Conservation (phyloP, 805 yeast species). For the Clavispora santaluciae region DNA sequence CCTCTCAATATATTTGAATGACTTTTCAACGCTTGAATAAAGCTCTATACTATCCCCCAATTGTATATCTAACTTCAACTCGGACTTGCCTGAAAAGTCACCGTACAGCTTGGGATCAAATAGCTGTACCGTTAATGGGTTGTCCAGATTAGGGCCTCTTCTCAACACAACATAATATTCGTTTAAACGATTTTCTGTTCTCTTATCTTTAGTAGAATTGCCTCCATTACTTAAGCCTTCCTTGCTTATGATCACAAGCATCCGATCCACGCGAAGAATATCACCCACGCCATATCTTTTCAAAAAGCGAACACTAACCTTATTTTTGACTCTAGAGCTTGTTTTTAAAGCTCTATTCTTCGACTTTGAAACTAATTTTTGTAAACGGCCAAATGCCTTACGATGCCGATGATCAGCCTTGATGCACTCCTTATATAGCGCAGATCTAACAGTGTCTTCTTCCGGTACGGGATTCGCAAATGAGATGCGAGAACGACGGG, state of each 20-base stretch:
- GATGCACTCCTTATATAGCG: slow-evolving; percentile 8
- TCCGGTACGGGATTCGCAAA: slow-evolving; percentile 24
- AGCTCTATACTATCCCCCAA: slow-evolving; percentile 37
- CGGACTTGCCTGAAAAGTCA: slow-evolving; percentile 19
- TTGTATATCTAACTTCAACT: slow-evolving; percentile 16
- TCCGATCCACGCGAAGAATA: slow-evolving; percentile 58
- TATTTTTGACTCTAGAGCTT: slow-evolving; percentile 16
- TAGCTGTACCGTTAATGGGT: slow-evolving; percentile 61
- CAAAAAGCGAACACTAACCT: slow-evolving; percentile 20
- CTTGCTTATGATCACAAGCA: slow-evolving; percentile 60
- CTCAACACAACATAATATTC: slow-evolving; percentile 74
- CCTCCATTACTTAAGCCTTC: neutral
- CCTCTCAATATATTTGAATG: slow-evolving; percentile 48
- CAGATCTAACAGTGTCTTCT: slow-evolving; percentile 6
- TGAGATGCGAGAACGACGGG: neutral
- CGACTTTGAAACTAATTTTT: slow-evolving; percentile 20
- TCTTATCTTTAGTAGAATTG: neutral
- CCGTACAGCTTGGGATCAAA: slow-evolving; percentile 42
- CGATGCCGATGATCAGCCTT: slow-evolving; percentile 14
- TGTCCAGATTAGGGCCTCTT: slow-evolving; percentile 16
- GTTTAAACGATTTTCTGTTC: slow-evolving; percentile 53
- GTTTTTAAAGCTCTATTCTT: slow-evolving; percentile 17
- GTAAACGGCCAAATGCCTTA: slow-evolving; percentile 18
- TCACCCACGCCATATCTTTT: slow-evolving; percentile 48
- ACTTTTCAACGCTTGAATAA: slow-evolving; percentile 66